Base-by-base conservation (phyloP, 169 alveolate genomes). In the Toxoplasma gondii region DNA sequence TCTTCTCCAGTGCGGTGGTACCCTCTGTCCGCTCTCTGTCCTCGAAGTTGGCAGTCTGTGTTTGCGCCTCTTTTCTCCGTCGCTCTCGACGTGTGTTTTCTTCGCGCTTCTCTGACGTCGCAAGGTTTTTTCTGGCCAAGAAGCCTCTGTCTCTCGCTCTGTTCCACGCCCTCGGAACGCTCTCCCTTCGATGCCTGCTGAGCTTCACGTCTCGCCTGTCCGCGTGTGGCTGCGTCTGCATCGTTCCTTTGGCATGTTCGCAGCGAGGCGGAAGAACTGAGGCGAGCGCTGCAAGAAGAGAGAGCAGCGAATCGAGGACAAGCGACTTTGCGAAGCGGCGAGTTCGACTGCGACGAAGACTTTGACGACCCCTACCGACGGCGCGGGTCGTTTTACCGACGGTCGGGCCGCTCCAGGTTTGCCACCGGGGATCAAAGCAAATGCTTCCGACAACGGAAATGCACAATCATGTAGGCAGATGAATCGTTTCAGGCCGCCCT, bases 251-350 rank as follows among this genome's bases (percentile, higher is more conserved):
- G 78, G 78, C n/a, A n/a, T 19, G 78, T n/a, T 29, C 29, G 31
- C 87, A 92, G 94, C 87, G 94, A 92, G 92, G 67, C 94, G 0
- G 86, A 92, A 69, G 92, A 92, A 22, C 88, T 92, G 43, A 91
- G 94, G n/a, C 94, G 94, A 4, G 94, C 81, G 36, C 45, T 92
- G 88, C 91, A 88, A 44, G 92, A 92, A 58, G 91, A 92, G 78
- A 84, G 94, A 41, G 94, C 78, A 4, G 34, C 36, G 78, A 7
- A 64, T 31, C 34, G 78, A 24, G 78, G 36, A 0, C 78, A 64
- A 31, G 78, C 78, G 58, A 49, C 58, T 17, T 49, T 49, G 27
- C 12, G 58, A 17, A 64, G 78, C 78, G 78, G 78, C 78, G 29
- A 24, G 10, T 64, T 29, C 36, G 78, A 64, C 12, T 64, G 12